A percentile compares a stretch with the other conserved stretches of the same genome.
Evolutionary conservation across 1,284 basidiomycete genomes (phyloP).

Genomic region (Cutaneotrichosporon cyanovorans): DNA sequence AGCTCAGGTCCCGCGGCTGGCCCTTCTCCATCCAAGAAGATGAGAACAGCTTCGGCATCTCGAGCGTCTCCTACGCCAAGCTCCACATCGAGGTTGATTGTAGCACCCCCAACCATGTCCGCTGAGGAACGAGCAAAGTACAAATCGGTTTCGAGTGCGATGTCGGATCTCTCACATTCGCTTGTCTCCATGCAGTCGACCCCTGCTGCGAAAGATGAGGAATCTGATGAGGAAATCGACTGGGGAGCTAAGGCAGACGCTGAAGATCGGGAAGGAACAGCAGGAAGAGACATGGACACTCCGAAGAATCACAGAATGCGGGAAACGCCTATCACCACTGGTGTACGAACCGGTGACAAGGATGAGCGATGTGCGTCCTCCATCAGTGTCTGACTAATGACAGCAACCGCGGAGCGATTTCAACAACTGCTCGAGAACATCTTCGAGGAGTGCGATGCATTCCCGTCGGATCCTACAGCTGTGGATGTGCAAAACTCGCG

Average conservation of each 20-base stretch:
- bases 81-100: too few species aligned
- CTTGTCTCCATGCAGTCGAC: constrained; percentile 9
- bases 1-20: constrained; percentile 7
- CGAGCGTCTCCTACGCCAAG: not conserved
- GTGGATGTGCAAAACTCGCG: constrained; percentile 50
- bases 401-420: constrained; percentile 68
- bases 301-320: not conserved
- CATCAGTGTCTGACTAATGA: not conserved
- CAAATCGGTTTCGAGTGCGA: constrained; percentile 4
- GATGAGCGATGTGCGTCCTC: constrained; percentile 59
- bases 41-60: constrained; percentile 1
- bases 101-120: constrained; percentile 1
- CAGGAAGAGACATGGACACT: not conserved
- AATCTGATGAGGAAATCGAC: constrained; percentile 33
- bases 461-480: constrained; percentile 58
- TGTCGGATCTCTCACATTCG: not conserved
- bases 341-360: constrained; percentile 56
- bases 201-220: constrained; percentile 6
- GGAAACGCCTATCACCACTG: constrained; percentile 1
- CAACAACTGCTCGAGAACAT: constrained; percentile 68
- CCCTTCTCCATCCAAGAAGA: constrained; percentile 33
- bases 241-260: constrained; percentile 26
- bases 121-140: constrained; percentile 1
- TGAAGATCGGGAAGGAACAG: constrained; percentile 31
- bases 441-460: constrained; percentile 76